Percentiles rank a stretch among this genome's conserved stretches.
phyloP scores from a whole-genome alignment of 2,329 filamentous ascomycete species.

The Aspergillus puulaauensis region DNA sequence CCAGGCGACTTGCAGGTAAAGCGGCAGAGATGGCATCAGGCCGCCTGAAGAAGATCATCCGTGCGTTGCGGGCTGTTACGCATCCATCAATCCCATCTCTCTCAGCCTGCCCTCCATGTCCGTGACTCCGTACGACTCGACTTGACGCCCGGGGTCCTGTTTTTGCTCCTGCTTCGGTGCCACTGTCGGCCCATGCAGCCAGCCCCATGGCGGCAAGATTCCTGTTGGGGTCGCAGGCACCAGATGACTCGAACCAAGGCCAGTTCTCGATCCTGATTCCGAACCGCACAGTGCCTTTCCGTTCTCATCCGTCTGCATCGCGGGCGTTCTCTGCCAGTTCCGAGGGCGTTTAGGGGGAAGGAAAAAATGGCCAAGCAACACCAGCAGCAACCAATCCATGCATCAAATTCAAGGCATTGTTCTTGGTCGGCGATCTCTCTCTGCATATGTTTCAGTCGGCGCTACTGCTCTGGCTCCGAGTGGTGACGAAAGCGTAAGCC shows the following conservation, averaged over 20 bases:
- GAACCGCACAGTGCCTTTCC: background rate
- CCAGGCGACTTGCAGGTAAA: background rate
- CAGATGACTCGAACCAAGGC: constrained; percentile 1
- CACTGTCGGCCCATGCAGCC: background rate
- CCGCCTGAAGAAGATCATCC: constrained; percentile 6
- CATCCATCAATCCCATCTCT: background rate
- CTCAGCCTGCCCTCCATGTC: background rate
- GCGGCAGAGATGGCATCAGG: background rate
- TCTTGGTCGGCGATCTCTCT: background rate
- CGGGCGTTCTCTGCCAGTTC: background rate
- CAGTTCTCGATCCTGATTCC: too few species aligned
- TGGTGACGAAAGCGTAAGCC: constrained; percentile 3
- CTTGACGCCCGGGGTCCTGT: constrained; percentile 1
- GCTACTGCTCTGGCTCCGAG: background rate
- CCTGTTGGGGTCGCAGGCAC: background rate
- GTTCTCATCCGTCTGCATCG: background rate
- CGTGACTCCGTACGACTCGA: background rate
- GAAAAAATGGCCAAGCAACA: background rate
- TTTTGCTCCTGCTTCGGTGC: background rate
- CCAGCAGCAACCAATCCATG: background rate
- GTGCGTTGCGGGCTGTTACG: background rate
- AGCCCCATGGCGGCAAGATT: background rate
- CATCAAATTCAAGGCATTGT: background rate
- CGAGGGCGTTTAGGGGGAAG: background rate
- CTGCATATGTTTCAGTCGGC: constrained; percentile 5